Evolutionary conservation across 1,284 basidiomycete species (phyloP).

Genomic region (Cystobasidium slooffiae): DNA sequence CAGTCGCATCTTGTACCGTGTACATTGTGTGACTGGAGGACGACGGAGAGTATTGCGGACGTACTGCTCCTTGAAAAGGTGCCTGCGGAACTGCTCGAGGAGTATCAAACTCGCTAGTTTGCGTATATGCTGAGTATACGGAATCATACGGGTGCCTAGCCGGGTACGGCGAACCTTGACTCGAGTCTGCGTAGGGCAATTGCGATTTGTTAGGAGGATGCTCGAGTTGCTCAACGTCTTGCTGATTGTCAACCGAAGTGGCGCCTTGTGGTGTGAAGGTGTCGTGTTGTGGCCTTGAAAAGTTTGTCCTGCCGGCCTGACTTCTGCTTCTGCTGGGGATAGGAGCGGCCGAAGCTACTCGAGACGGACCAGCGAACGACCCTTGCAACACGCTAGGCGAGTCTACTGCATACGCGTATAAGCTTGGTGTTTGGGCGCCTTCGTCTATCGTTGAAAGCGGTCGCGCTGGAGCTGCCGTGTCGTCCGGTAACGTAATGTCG

Average conservation of each 20-base stretch:
- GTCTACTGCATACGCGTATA: constrained; percentile 35
- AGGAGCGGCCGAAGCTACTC: constrained; percentile 2
- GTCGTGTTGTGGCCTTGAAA: constrained; percentile 16
- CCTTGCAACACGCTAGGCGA: constrained; percentile 13
- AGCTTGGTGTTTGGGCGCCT: neutral
- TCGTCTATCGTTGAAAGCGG: constrained; percentile 2
- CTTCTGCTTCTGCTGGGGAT: neutral
- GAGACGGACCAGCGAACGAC: neutral
- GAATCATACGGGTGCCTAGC: constrained; percentile 7
- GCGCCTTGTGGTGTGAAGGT: neutral
- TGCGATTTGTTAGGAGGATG: neutral
- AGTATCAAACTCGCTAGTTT: neutral
- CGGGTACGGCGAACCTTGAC: neutral
- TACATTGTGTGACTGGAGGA: constrained; percentile 1
- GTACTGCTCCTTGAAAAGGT: neutral
- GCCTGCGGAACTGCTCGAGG: neutral
- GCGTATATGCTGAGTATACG: constrained; percentile 16
- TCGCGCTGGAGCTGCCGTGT: neutral
- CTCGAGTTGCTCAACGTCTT: neutral
- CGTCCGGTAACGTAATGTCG: neutral
- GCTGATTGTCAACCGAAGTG: neutral
- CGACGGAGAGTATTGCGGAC: neutral
- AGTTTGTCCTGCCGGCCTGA: constrained; percentile 17
- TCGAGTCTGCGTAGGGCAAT: neutral
- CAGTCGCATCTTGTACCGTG: neutral